Base-by-base conservation (phyloP, 1,284 basidiomycete species). In the Leucoagaricus sp. region DNA sequence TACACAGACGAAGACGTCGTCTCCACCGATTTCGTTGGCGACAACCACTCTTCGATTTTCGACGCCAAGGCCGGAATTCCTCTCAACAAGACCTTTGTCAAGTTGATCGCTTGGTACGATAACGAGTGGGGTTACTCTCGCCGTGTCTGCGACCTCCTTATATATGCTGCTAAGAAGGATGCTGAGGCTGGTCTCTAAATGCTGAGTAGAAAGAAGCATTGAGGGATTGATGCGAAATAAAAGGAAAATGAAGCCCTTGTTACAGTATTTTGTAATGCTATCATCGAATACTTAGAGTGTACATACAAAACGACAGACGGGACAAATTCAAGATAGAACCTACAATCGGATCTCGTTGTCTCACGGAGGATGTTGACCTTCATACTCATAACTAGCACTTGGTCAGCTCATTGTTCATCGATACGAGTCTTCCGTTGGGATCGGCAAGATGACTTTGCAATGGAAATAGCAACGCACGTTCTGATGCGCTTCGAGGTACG, bases 1-100 rank as follows among this genome's bases (percentile, higher is more conserved):
- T 98, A 98, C 89, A 98, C 96, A 55, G 94, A 98, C 61, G 96
- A 98, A 64, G 79, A 83, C 49, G 87, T 98, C 66, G 97, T 99
- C 71, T 98, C 96, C 57, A 91, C 94, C 66, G 95, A 98, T 77
- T 97, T 98, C 74, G 74, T 94, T 67, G 93, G 95, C 66, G 75
- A 89, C 76, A 75, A 79, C 58, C 79, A 83, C 60, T 93, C 91
- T 57, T 93, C 86, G 61, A 90, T 96, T 79, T 96, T 94, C 72
- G 96, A 99, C 72, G 95, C 95, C 67, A 79, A 79, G 63, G 96
- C 93, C 56, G 96, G 96, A 69, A 99, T 99, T 74, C 82, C 87
- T 72, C 87, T 99, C 71, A 98, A 93, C 88, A 70, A 79, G 64
- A 90, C 90, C 80, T 98, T 98, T 70, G 93, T 98, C 79, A 98